Evolutionary conservation across 495 filamentous ascomycete species (phyloP), one percentile per base, ranked within the genome.

Genomic region (Chaetomium fimeti): DNA sequence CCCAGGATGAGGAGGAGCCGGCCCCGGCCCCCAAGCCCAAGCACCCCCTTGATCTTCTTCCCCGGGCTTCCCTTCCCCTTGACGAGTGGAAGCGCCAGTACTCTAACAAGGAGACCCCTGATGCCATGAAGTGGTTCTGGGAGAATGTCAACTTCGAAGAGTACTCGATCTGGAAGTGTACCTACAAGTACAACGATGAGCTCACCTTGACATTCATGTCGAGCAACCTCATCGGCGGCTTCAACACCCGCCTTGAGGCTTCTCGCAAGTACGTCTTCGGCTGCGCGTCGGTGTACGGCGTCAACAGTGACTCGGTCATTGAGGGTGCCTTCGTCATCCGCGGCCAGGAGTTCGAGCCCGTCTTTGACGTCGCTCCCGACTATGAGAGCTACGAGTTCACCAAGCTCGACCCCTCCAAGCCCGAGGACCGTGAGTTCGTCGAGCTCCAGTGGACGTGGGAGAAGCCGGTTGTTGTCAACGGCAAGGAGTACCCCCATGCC

Each of bases 231-330:
- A 93, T 98, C 75, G 90, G 90, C 81, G 95, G 94, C 74, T 96
- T 98, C 86, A 96, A 97, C 82, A 85, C 86, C 75, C 95, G 94
- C 82, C 91, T 99, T 63, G 94, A 99, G 86, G 94, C 77, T 65
- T 96, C 91, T 75, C 93, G 94, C 83, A 99, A 98, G 88, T 97
- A 93, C 86, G 81, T 99, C 78, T 98, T 99, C 83, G 94, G 94
- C 74, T 87, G 82, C 69, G 88, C 89, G 71, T 91, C 88, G 69
- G 95, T 98, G 66, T 99, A 89, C 72, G 94, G 94, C 71, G 78
- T 75, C 69, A 86, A 87, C 83, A 90, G 97, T 79, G 85, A 94
- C 82, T 94, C 89, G 61, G 79, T 96, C 76, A 88, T 97, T 73
- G 78, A 86, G 70, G 95, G 94, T 79, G 94, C 91, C 65, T 97